Percentiles rank a stretch among this genome's conserved stretches.
These are phyloP conservation scores for Serendipita indica DNA, from an alignment of 768 basidiomycete genomes.

Conservation along the genomic window DNA sequence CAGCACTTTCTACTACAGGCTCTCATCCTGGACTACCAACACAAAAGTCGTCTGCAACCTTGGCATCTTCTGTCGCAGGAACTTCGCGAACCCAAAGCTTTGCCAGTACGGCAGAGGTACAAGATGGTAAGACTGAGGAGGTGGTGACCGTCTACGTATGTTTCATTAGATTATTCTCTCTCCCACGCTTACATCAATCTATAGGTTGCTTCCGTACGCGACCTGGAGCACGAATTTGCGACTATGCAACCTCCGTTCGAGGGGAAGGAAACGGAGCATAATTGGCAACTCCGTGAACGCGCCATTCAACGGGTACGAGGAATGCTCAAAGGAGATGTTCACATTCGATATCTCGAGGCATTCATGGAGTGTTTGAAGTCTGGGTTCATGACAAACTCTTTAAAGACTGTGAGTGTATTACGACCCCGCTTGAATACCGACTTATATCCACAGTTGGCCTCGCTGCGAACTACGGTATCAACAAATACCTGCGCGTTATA, in stretches of 20 bases:
- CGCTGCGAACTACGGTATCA: conserved; percentile 83
- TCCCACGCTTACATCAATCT: not conserved
- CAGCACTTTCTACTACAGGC: conserved; percentile 69
- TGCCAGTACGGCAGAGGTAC: not conserved
- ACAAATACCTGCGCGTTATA: conserved; percentile 66
- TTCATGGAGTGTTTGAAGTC: conserved; percentile 66
- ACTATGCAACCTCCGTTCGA: conserved; percentile 70
- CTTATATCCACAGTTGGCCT: conserved; percentile 46
- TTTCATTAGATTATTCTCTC: not conserved
- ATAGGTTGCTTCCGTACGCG: conserved; percentile 62
- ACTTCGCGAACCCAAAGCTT: not conserved
- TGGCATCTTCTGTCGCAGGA: not conserved
- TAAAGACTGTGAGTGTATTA: conserved; percentile 56
- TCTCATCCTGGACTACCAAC: conserved; percentile 25
- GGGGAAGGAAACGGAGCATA: conserved; percentile 95
- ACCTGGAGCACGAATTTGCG: conserved; percentile 75
- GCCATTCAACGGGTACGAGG: conserved; percentile 66
- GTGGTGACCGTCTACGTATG: conserved; percentile 54
- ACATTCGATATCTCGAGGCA: conserved; percentile 52
- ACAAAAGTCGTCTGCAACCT: conserved; percentile 19
- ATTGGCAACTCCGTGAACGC: conserved; percentile 76
- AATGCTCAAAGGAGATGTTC: conserved; percentile 78
- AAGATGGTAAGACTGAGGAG: conserved; percentile 21
- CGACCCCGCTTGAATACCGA: conserved; percentile 8
- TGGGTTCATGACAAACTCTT: conserved; percentile 63